These are phyloP conservation scores for Dioszegia crocea DNA, from an alignment of 768 basidiomycete genomes.

Conservation along the genomic window DNA sequence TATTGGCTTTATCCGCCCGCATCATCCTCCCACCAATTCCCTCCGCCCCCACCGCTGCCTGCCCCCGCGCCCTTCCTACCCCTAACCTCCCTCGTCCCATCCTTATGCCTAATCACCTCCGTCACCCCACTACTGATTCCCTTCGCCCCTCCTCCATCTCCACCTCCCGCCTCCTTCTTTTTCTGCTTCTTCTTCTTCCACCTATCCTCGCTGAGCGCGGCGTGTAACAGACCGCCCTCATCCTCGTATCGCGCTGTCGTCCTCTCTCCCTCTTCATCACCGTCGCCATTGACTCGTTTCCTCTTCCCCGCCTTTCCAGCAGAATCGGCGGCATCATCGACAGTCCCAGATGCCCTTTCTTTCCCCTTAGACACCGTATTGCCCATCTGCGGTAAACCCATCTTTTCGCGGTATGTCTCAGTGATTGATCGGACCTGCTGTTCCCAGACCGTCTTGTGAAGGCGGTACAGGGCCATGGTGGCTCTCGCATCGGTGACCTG, in stretches of 20 bases:
- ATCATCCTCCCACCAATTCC: slow-evolving; percentile 38
- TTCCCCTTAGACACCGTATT: background rate
- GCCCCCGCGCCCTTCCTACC: slow-evolving; percentile 13
- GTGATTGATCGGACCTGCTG: slow-evolving; percentile 50
- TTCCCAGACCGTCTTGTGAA: slow-evolving; percentile 82
- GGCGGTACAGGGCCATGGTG: slow-evolving; percentile 85
- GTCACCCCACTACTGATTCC: slow-evolving; percentile 21
- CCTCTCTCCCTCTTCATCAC: background rate
- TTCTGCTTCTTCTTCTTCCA: slow-evolving; percentile 3
- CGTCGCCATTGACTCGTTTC: background rate
- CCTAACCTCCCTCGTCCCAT: slow-evolving; percentile 13
- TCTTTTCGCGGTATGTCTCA: slow-evolving; percentile 31
- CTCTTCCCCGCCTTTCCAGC: background rate
- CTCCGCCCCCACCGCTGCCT: slow-evolving; percentile 11
- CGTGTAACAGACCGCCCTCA: slow-evolving; percentile 4
- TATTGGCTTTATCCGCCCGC: background rate
- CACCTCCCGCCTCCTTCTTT: background rate
- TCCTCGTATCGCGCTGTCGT: background rate
- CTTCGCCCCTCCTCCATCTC: slow-evolving; percentile 12
- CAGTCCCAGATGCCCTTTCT: background rate
- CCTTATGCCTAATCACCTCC: slow-evolving; percentile 11
- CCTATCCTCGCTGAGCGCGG: background rate
- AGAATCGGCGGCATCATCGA: background rate
- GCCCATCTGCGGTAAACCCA: slow-evolving; percentile 2
- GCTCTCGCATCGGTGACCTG: slow-evolving; percentile 91